A percentile compares a stretch with the other conserved stretches of the same genome.
phyloP scores from a whole-genome alignment of 768 basidiomycete genomes.

The Epithele typhae region DNA sequence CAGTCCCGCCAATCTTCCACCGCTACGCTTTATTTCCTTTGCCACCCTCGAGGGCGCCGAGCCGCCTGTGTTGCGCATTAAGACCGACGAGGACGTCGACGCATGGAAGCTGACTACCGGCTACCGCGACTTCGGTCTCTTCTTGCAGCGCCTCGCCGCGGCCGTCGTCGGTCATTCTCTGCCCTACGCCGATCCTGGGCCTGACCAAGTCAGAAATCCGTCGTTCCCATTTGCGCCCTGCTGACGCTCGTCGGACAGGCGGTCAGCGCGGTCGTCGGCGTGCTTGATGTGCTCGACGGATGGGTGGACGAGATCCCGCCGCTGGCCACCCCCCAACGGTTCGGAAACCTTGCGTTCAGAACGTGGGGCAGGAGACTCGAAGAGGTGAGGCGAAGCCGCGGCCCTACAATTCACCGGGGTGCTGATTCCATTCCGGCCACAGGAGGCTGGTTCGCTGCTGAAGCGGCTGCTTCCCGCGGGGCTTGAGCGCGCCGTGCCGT shows the following conservation, averaged over 20 bases:
- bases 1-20: no score
- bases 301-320: slow-evolving; percentile 87
- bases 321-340: slow-evolving; percentile 70
- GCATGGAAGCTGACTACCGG: slow-evolving; percentile 69
- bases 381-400: slow-evolving; percentile 46
- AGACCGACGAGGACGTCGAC: slow-evolving; percentile 66
- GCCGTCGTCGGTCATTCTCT: slow-evolving; percentile 66
- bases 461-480: slow-evolving; percentile 42
- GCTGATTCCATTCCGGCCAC: not conserved
- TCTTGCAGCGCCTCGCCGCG: slow-evolving; percentile 72
- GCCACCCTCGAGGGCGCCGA: no score
- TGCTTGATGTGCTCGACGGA: slow-evolving; percentile 61
- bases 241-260: slow-evolving; percentile 32
- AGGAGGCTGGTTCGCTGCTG: slow-evolving; percentile 56
- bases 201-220: slow-evolving; percentile 27
- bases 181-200: slow-evolving; percentile 31
- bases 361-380: slow-evolving; percentile 77
- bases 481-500: slow-evolving; percentile 45
- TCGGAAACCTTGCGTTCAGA: slow-evolving; percentile 89
- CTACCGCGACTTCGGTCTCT: slow-evolving; percentile 70
- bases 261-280: slow-evolving; percentile 39
- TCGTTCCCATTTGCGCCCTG: not conserved
- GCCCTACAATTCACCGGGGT: not conserved
- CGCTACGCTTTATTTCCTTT: no score
- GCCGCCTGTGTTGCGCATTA: slow-evolving; percentile 54